These are phyloP conservation scores for Delitschia confertaspora DNA, from an alignment of 495 filamentous ascomycete species.

Conservation along the genomic window DNA sequence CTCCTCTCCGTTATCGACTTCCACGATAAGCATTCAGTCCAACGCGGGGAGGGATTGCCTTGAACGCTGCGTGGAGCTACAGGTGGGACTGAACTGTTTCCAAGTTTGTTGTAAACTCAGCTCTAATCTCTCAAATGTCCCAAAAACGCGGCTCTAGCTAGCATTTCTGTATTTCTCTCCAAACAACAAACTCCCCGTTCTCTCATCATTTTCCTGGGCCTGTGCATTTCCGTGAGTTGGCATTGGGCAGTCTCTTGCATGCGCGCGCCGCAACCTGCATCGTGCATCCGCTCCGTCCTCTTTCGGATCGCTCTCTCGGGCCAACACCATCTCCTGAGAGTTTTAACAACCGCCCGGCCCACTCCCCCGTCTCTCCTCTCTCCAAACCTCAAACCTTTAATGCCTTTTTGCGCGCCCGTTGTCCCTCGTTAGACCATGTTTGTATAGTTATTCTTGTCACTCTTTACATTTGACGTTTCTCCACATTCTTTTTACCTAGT, in stretches of 20 bases:
- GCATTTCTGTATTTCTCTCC: too few species aligned
- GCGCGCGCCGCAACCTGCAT: slow-evolving; percentile 15
- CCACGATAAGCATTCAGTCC: slow-evolving; percentile 15
- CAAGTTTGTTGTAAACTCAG: too few species aligned
- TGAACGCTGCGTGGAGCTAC: too few species aligned
- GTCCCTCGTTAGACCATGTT: slow-evolving; percentile 29
- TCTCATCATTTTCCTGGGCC: slow-evolving; percentile 5
- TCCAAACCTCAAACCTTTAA: slow-evolving; percentile 26
- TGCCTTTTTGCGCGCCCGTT: slow-evolving; percentile 28
- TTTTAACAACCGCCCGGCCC: slow-evolving; percentile 28
- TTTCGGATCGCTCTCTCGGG: slow-evolving; percentile 13
- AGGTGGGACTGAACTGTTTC: too few species aligned
- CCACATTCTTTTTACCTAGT: slow-evolving; percentile 26
- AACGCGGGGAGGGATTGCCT: not conserved
- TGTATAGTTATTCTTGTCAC: slow-evolving; percentile 27
- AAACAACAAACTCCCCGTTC: not conserved
- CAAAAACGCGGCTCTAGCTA: too few species aligned
- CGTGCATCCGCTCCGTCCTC: slow-evolving; percentile 23
- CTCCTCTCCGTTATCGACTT: slow-evolving; percentile 20
- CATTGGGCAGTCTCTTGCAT: slow-evolving; percentile 12
- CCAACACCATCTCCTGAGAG: slow-evolving; percentile 19
- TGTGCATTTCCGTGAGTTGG: slow-evolving; percentile 16
- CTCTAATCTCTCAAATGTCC: too few species aligned
- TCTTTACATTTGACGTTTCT: slow-evolving; percentile 26
- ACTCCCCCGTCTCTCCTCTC: slow-evolving; percentile 20